Conservation (phyloP, 2,329 filamentous ascomycete genomes). For the Dactylonectria macrodidyma region DNA sequence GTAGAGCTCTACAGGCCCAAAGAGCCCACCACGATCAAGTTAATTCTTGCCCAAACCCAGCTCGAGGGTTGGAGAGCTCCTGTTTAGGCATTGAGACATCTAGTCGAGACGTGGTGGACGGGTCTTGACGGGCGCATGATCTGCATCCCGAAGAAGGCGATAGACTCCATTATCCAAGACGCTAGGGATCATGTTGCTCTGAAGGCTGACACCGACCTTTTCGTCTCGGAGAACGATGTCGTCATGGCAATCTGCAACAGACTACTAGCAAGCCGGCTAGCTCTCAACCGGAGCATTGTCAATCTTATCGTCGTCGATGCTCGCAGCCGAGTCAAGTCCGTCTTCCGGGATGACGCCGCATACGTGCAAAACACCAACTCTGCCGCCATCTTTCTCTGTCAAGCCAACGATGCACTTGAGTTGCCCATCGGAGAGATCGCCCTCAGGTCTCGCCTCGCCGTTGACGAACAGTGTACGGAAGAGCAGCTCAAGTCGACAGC, state of each 20-base stretch:
- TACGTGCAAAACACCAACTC: constrained; percentile 34
- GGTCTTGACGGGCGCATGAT: no score
- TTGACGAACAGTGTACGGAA: constrained; percentile 35
- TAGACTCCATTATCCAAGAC: no score
- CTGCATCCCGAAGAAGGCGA: no score
- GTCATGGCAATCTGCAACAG: constrained; percentile 23
- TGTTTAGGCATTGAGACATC: constrained; percentile 21
- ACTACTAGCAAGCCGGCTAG: constrained; percentile 23
- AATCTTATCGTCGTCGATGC: constrained; percentile 32
- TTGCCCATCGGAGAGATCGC: constrained; percentile 34
- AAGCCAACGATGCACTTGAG: not conserved
- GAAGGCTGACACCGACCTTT: not conserved
- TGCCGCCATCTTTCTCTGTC: constrained; percentile 27
- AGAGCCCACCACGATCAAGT: not conserved
- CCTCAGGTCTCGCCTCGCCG: constrained; percentile 26
- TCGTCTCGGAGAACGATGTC: constrained; percentile 27
- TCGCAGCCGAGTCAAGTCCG: constrained; percentile 25
- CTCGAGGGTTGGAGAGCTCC: constrained; percentile 29
- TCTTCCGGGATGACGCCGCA: constrained; percentile 13
- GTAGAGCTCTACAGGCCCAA: not conserved
- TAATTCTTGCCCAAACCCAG: constrained; percentile 15
- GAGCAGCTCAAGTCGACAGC: constrained; percentile 37
- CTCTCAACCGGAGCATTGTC: constrained; percentile 4
- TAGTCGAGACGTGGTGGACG: constrained; percentile 25
- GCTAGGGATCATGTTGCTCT: no score